Conservation (phyloP, 2,329 filamentous ascomycete species). For the Diaporthe nobilis region DNA sequence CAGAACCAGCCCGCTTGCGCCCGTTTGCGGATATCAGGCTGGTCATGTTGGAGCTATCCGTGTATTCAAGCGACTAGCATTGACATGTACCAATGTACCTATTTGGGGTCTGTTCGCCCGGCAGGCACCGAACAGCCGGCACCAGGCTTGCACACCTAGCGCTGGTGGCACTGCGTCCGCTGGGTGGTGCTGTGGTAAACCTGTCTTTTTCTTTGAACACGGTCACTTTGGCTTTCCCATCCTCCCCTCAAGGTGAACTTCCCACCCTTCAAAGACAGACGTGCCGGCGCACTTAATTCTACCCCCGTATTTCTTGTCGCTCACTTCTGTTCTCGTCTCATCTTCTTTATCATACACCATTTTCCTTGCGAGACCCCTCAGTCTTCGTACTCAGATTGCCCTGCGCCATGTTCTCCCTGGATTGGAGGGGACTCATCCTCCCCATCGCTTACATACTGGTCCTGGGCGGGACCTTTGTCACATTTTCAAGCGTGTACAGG, state of each 20-base stretch:
- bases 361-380: neutral
- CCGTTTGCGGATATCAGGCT: neutral
- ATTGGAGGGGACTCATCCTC: slow-evolving; percentile 89
- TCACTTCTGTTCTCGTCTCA: slow-evolving; percentile 6
- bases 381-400: neutral
- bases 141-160: slow-evolving; percentile 25
- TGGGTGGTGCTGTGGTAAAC: slow-evolving; percentile 25
- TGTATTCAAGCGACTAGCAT: neutral
- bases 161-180: slow-evolving; percentile 1
- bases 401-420: slow-evolving; percentile 65
- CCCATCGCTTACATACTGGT: slow-evolving; percentile 92
- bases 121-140: slow-evolving; percentile 29
- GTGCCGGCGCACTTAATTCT: slow-evolving; percentile 19
- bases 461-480: slow-evolving; percentile 88
- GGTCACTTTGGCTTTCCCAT: neutral
- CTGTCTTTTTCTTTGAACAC: slow-evolving; percentile 35
- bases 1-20: neutral
- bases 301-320: slow-evolving; percentile 5
- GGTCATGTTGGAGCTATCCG: neutral
- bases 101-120: neutral
- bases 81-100: slow-evolving; percentile 23
- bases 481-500: slow-evolving; percentile 93
- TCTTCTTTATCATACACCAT: neutral
- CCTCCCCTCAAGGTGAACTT: neutral
- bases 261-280: slow-evolving; percentile 1